Conservation (phyloP, 176 grass and related monocot genomes). For the Lolium perenne region DNA sequence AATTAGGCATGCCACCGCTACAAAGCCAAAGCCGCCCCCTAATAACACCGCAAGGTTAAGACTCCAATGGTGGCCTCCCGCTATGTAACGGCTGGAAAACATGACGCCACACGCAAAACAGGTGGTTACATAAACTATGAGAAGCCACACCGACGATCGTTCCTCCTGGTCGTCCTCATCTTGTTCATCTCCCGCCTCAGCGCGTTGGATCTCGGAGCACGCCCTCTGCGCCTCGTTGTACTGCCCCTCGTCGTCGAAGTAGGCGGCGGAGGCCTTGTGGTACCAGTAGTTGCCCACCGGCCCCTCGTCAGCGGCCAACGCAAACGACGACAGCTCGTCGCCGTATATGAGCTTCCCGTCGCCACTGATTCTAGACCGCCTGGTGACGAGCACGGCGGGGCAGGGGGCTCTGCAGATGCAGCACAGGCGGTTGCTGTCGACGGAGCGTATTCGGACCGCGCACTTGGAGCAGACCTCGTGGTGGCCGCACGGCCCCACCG, state of each 20-base stretch:
- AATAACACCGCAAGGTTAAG: not conserved
- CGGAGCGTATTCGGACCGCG: not conserved
- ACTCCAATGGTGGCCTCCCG: not conserved
- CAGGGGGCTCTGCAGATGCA: not conserved
- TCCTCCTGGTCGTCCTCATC: not conserved
- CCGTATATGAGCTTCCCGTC: not conserved
- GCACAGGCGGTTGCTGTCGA: not conserved
- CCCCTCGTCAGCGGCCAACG: not conserved
- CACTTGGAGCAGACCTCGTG: not conserved
- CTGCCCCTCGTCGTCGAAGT: not conserved
- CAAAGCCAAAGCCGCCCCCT: not conserved
- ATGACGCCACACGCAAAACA: not conserved
- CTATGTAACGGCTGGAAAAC: not conserved
- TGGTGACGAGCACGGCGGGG: not conserved
- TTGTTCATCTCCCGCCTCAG: not conserved
- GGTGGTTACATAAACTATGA: not conserved
- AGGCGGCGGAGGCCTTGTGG: not conserved
- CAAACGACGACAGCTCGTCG: not conserved
- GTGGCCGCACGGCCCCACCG: slow-evolving; percentile 6
- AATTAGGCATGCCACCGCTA: not conserved
- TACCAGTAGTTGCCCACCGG: not conserved
- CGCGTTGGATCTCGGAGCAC: not conserved
- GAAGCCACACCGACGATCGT: not conserved
- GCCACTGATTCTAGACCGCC: not conserved
- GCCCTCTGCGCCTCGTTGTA: not conserved